phyloP scores from a whole-genome alignment of 345 rosid species.

The Bruguiera parviflora region DNA sequence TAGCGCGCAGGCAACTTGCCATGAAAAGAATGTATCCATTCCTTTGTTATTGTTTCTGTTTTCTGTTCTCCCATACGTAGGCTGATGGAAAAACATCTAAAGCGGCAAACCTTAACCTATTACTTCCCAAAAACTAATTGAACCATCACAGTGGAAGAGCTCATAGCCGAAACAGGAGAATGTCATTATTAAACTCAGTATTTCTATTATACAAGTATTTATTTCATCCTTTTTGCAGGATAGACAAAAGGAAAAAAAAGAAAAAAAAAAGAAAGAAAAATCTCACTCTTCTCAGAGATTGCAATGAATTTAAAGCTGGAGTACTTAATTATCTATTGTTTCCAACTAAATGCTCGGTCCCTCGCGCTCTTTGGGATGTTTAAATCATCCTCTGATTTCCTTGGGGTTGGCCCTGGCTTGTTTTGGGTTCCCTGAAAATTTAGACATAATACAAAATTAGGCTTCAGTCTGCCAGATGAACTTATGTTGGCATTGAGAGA shows the following conservation, averaged over 20 bases:
- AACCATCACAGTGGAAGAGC: not conserved
- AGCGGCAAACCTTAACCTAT: not conserved
- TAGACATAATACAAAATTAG: constrained; percentile 1
- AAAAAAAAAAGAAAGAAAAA: no score
- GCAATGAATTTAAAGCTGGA: not conserved
- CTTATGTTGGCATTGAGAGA: not conserved
- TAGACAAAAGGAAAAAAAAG: not conserved
- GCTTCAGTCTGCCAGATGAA: not conserved
- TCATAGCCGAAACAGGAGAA: not conserved
- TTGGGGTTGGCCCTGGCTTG: constrained; percentile 42
- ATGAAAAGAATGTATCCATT: no score
- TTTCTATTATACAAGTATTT: constrained; percentile 1
- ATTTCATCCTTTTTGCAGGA: not conserved
- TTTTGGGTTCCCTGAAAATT: constrained; percentile 43
- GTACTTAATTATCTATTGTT: constrained; percentile 19
- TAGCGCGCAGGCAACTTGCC: no score
- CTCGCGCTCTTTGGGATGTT: constrained; percentile 30
- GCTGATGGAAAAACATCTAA: no score
- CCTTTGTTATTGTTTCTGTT: no score
- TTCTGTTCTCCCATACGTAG: no score
- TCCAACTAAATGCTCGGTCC: constrained; percentile 23
- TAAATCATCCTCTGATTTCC: constrained; percentile 44
- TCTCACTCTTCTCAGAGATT: not conserved
- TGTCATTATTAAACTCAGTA: not conserved
- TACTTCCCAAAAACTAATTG: not conserved